Evolutionary conservation across 2,329 filamentous ascomycete genomes (phyloP), one percentile per base, ranked within the genome.

Genomic region (Penicillium sclerotigenum): DNA sequence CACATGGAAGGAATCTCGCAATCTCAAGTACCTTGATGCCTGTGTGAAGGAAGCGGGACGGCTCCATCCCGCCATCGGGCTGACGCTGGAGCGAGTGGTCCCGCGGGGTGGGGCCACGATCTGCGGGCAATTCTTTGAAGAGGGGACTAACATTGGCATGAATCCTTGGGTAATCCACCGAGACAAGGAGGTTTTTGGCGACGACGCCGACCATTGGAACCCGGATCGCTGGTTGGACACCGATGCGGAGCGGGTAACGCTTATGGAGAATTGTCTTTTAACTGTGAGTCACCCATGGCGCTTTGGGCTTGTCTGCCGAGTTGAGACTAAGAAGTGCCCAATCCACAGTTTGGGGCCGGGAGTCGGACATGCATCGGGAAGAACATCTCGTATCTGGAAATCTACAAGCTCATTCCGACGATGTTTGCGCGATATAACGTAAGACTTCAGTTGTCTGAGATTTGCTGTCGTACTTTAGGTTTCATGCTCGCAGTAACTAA

Each of bases 211-310:
- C 33, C 54, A 74, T 0, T 83, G 78, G 62, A 69, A 74, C 22
- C 81, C 81, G 1, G 80, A 80, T 48, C 72, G 81, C 41, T 83
- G 80, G 79, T 60, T 83, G 16, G 38, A 34, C n/a, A 11, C 13
- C 10, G 31, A 36, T 28, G 14, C 24, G 16, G 38, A 49, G n/a
- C 38, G 29, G n/a, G 20, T 40, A 10, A 31, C 29, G 29, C 22
- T 28, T 10, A 28, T 54, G 45, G 45, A 54, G 31, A 34, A 48
- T 11, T 10, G 31, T 45, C 38, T 48, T 36, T 43, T 54, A n/a
- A 37, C 38, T 16, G 41, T 45, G 31, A 31, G n/a, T n/a, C n/a
- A n/a, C n/a, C n/a, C n/a, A n/a, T n/a, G n/a, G n/a, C n/a, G n/a
- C n/a, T n/a, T n/a, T n/a, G n/a, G n/a, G n/a, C n/a, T n/a, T n/a